Percentiles rank a stretch among this genome's conserved stretches.
phyloP scores from a whole-genome alignment of 2,329 filamentous ascomycete genomes.

The Colletotrichum orbiculare region DNA sequence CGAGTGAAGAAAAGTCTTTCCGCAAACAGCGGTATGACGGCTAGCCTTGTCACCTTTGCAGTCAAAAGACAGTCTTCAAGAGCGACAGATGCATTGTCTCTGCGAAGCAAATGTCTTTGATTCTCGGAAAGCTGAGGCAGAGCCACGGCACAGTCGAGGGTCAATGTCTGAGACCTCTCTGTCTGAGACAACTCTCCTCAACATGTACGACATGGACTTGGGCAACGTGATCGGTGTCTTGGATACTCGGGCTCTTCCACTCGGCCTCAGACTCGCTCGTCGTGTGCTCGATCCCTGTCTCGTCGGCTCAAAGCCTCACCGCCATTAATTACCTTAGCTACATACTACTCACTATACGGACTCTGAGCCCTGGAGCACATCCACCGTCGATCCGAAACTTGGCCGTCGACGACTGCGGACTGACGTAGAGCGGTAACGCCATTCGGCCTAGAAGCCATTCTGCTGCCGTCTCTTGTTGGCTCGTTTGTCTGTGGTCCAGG shows the following conservation, averaged over 20 bases:
- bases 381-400: slow-evolving; percentile 26
- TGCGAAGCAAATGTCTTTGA: too few species aligned
- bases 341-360: neutral
- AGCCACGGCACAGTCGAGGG: neutral
- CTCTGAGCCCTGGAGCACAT: neutral
- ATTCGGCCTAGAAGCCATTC: slow-evolving; percentile 24
- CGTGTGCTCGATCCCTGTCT: neutral
- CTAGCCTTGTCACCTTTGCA: too few species aligned
- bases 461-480: neutral
- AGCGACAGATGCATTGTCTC: too few species aligned
- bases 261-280: slow-evolving; percentile 1
- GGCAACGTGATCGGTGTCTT: neutral
- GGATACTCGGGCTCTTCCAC: neutral
- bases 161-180: neutral
- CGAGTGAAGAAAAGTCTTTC: too few species aligned
- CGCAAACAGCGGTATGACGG: too few species aligned
- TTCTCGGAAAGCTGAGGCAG: neutral
- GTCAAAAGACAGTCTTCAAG: too few species aligned
- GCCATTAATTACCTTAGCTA: slow-evolving; percentile 23
- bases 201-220: neutral
- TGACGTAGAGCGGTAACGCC: slow-evolving; percentile 24
- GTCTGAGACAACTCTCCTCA: neutral
- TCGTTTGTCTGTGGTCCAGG: neutral
- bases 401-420: slow-evolving; percentile 11
- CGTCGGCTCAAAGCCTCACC: slow-evolving; percentile 11